Conservation (phyloP, 2,329 filamentous ascomycete genomes). For the Alternaria tenuissima region DNA sequence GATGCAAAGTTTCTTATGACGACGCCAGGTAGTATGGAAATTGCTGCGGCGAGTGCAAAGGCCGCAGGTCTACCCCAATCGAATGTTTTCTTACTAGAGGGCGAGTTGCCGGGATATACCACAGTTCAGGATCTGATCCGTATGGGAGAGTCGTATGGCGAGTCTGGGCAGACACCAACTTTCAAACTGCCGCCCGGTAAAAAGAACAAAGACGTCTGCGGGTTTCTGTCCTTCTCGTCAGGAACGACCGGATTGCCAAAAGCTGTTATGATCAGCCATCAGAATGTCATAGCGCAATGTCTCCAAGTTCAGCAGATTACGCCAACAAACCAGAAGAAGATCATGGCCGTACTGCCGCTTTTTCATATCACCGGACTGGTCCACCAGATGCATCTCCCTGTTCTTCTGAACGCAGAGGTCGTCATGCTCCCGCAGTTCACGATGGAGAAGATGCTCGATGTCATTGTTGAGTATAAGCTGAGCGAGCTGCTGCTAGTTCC, state of each 20-base stretch:
- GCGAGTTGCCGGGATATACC: constrained; percentile 59
- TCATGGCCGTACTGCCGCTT: constrained; percentile 45
- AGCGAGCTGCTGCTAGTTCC: constrained; percentile 63
- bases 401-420: constrained; percentile 71
- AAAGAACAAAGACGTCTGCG: constrained; percentile 65
- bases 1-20: constrained; percentile 67
- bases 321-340: constrained; percentile 52
- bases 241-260: constrained; percentile 52
- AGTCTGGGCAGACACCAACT: constrained; percentile 55
- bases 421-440: constrained; percentile 71
- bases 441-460: constrained; percentile 60
- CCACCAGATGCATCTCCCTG: constrained; percentile 66
- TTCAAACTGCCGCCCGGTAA: constrained; percentile 62
- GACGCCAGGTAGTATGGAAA: constrained; percentile 61
- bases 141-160: constrained; percentile 54
- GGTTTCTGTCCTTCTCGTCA: constrained; percentile 54
- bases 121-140: constrained; percentile 58
- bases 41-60: constrained; percentile 63
- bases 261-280: constrained; percentile 48
- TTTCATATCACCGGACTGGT: constrained; percentile 50
- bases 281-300: constrained; percentile 62
- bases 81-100: constrained; percentile 66
- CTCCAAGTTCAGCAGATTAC: constrained; percentile 61
- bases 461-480: constrained; percentile 57
- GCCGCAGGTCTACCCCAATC: constrained; percentile 62